Base-by-base conservation (phyloP, 768 basidiomycete species). In the Tephrocybe sp. region DNA sequence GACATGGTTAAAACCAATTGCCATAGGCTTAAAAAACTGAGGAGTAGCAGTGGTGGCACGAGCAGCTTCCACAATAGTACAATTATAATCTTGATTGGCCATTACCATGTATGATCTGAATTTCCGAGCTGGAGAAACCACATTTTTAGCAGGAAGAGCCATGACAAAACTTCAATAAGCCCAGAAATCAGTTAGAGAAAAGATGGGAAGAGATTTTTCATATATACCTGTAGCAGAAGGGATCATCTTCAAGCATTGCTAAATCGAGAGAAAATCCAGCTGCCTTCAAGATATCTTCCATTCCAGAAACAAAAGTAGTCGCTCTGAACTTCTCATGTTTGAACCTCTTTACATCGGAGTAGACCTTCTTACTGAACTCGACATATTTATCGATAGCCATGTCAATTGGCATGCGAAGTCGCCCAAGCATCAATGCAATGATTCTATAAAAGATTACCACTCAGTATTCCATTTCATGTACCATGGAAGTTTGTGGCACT, bases 381-480 rank as follows among this genome's bases (percentile, higher is more conserved):
- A n/a, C n/a, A n/a, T n/a, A n/a, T n/a, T 19, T 20, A 9, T 35
- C 13, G 11, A 47, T 38, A 12, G 45, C 45, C 16, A n/a, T 13
- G 2, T 30, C 45, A 11, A 47, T 38, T 4, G 45, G 19, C 45
- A 47, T 38, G 3, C 36, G 14, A 8, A 47, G 31, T 30, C 45
- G 35, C 8, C 35, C 45, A 17, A 47, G 45, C 45, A 38, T 47
- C 30, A 47, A 30, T n/a, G 45, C 45, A 23, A 38, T 47, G 4
- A 47, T 14, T 7, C 45, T 47, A 10, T 12, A 17, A 16, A 20
- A 6, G 13, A 11, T n/a, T n/a, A n/a, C n/a, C n/a, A n/a, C 9
- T 45, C 30, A 45, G 11, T 33, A 10, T 8, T 13, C 26, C 1
- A 43, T 30, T 43, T 13, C 1, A 40, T 5, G 14, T 2, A 13